These are phyloP conservation scores for Coemansia sp. DNA, from an alignment of 192 early-diverging fungal species.

Conservation along the genomic window DNA sequence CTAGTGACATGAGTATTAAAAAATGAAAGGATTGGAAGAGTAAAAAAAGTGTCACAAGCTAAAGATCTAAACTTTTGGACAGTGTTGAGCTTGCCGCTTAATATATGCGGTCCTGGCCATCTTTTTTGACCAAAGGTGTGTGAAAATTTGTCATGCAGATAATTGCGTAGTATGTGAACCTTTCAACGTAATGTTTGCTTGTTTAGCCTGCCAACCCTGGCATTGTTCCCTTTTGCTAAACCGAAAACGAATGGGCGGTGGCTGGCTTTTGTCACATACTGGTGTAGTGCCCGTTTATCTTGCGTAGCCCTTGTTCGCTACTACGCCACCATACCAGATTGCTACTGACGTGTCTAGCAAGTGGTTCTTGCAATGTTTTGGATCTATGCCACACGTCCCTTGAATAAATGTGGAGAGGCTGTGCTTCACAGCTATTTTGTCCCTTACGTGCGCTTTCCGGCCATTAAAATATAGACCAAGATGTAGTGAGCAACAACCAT, in stretches of 20 bases:
- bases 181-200: neutral
- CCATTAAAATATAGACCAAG: neutral
- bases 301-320: neutral
- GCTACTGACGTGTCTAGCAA: neutral
- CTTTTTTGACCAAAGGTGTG: neutral
- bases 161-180: neutral
- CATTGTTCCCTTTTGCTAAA: neutral
- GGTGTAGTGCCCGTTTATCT: neutral
- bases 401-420: neutral
- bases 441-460: neutral
- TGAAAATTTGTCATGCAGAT: neutral
- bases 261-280: neutral
- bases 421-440: neutral
- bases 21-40: neutral
- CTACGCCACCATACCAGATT: neutral
- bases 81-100: neutral
- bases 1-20: neutral
- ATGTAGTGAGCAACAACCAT: neutral
- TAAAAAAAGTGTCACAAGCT: neutral
- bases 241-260: neutral
- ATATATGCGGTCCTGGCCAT: neutral
- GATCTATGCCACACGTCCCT: neutral
- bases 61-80: neutral
- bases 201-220: neutral
- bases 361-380: neutral